Evolutionary conservation across 2,329 filamentous ascomycete species (phyloP).

Genomic region (Aspergillus aculeatus): DNA sequence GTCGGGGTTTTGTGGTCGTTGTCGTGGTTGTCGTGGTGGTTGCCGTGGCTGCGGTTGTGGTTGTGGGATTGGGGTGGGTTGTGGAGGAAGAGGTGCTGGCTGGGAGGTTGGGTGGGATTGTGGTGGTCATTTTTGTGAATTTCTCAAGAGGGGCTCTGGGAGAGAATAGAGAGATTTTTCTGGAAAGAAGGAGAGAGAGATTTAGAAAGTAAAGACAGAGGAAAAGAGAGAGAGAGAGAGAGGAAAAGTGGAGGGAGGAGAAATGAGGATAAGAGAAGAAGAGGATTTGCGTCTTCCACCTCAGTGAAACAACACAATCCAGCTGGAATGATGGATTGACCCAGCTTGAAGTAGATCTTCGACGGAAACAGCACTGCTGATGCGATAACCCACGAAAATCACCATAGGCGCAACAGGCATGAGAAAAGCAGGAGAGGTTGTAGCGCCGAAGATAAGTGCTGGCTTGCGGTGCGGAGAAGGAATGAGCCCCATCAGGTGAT

Average conservation of each 20-base stretch:
- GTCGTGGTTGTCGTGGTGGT: not conserved
- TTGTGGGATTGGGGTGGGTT: not conserved
- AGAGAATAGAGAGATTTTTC: conserved; percentile 9
- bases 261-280: not conserved
- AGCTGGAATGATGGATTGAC: not conserved
- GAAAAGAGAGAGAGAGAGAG: too few relatives aligned
- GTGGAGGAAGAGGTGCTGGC: not conserved
- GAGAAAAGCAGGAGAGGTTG: conserved; percentile 11
- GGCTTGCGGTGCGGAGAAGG: conserved; percentile 20
- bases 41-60: not conserved
- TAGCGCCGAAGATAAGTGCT: conserved; percentile 1
- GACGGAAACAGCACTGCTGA: not conserved
- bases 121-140: conserved; percentile 32
- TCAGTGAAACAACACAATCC: not conserved
- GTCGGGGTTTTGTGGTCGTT: conserved; percentile 29
- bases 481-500: conserved; percentile 18
- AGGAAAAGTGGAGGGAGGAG: not conserved
- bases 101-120: conserved; percentile 13
- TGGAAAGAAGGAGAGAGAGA: conserved; percentile 18
- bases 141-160: conserved; percentile 3
- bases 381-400: conserved; percentile 1
- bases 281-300: not conserved
- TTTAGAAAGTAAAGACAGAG: too few relatives aligned
- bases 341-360: not conserved
- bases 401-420: conserved; percentile 10